Conservation (phyloP, 2,329 filamentous ascomycete genomes). For the Lizonia empirigonia region DNA sequence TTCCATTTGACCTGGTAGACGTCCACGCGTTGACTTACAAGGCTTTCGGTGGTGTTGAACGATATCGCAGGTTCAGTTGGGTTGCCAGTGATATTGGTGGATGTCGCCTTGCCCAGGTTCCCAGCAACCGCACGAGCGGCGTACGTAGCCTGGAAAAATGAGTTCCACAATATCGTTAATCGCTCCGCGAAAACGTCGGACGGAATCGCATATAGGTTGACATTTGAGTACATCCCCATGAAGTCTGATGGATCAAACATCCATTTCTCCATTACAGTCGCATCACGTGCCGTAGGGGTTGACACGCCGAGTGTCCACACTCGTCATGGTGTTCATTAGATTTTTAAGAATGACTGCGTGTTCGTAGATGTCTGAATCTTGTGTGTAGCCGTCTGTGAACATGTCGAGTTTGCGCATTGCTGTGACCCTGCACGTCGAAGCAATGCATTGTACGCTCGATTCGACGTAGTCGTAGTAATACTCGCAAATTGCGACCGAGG, state of each 20-base stretch:
- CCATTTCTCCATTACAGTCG: conserved; percentile 36
- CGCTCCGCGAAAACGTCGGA: conserved; percentile 25
- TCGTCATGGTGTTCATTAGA: conserved; percentile 19
- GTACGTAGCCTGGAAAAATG: conserved; percentile 38
- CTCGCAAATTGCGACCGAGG: conserved; percentile 27
- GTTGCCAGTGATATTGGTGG: conserved; percentile 11
- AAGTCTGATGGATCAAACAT: conserved; percentile 28
- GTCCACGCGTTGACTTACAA: conserved; percentile 6
- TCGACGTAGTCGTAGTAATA: conserved; percentile 28
- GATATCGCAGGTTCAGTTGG: background rate
- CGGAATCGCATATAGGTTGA: conserved; percentile 28
- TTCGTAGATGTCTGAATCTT: conserved; percentile 14
- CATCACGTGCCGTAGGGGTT: conserved; percentile 16
- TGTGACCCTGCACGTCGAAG: conserved; percentile 21
- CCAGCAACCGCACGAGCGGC: conserved; percentile 23
- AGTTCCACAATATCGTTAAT: conserved; percentile 35
- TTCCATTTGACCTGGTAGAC: conserved; percentile 34
- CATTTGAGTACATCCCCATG: conserved; percentile 26
- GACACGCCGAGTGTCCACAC: conserved; percentile 26
- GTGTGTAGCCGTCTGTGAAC: conserved; percentile 21
- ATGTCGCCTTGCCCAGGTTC: conserved; percentile 26
- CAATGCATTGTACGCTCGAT: conserved; percentile 27
- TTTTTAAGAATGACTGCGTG: conserved; percentile 13
- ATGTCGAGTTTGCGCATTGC: conserved; percentile 30
- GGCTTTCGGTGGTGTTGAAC: conserved; percentile 26